phyloP scores from a whole-genome alignment of 192 early-diverging fungal genomes.

The Paraglomus brasilianum region DNA sequence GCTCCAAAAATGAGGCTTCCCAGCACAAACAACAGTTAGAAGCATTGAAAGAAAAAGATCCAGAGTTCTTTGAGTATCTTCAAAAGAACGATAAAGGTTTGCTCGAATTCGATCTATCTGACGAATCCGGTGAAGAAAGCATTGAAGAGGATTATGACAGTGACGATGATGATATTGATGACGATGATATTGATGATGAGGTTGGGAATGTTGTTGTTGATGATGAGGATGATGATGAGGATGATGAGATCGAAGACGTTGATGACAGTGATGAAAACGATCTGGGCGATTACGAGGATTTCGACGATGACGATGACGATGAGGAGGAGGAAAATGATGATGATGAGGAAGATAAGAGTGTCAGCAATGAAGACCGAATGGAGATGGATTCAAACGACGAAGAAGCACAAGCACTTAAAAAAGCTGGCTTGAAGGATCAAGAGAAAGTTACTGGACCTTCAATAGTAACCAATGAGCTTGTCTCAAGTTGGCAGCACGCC shows the following conservation, averaged over 20 bases:
- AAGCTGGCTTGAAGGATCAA: constrained; percentile 37
- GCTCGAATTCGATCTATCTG: constrained; percentile 72
- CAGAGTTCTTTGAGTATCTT: constrained; percentile 91
- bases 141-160: constrained; percentile 43
- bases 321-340: background rate
- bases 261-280: background rate
- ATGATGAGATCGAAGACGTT: constrained; percentile 28
- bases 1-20: constrained; percentile 41
- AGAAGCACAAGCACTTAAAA: constrained; percentile 23
- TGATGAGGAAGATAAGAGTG: constrained; percentile 10
- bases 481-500: constrained; percentile 68
- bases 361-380: background rate
- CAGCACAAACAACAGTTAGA: constrained; percentile 82
- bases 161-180: constrained; percentile 45
- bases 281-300: background rate
- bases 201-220: constrained; percentile 33
- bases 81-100: constrained; percentile 82
- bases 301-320: constrained; percentile 9
- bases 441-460: constrained; percentile 41
- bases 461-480: constrained; percentile 71
- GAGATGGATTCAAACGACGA: background rate
- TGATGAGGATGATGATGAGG: constrained; percentile 14
- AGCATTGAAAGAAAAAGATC: constrained; percentile 80
- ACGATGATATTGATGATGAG: constrained; percentile 32
- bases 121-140: constrained; percentile 39